These are phyloP conservation scores for Stagonosporopsis tanaceti DNA, from an alignment of 2,329 filamentous ascomycete genomes.

Conservation along the genomic window DNA sequence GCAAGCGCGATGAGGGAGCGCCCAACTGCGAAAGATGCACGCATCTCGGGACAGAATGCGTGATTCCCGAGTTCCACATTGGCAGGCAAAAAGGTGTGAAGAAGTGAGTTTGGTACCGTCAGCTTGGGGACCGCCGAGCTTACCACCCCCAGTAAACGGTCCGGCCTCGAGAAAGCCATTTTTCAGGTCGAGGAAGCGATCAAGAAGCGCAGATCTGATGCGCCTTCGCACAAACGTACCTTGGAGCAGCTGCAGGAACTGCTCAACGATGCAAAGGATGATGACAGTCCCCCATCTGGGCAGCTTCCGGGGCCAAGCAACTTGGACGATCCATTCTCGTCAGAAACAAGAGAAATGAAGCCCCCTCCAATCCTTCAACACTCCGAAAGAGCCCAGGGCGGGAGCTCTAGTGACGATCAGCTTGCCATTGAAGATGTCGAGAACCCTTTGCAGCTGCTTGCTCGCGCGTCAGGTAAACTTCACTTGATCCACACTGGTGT, in stretches of 20 bases:
- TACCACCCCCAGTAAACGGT: slow-evolving; percentile 67
- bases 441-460: slow-evolving; percentile 76
- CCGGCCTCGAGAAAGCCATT: slow-evolving; percentile 76
- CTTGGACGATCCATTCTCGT: slow-evolving; percentile 15
- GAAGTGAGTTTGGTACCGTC: slow-evolving; percentile 61
- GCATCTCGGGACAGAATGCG: slow-evolving; percentile 66
- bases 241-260: slow-evolving; percentile 57
- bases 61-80: slow-evolving; percentile 73
- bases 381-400: slow-evolving; percentile 36
- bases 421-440: slow-evolving; percentile 73
- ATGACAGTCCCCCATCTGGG: slow-evolving; percentile 11
- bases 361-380: slow-evolving; percentile 23
- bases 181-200: slow-evolving; percentile 75
- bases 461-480: slow-evolving; percentile 64
- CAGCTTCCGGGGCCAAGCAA: not conserved
- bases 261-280: slow-evolving; percentile 57
- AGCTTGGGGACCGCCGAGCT: not conserved
- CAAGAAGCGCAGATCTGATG: slow-evolving; percentile 43
- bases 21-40: slow-evolving; percentile 68
- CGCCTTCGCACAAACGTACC: slow-evolving; percentile 31
- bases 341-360: slow-evolving; percentile 14
- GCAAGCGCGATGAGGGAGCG: slow-evolving; percentile 60
- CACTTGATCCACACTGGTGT: not conserved
- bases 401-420: slow-evolving; percentile 48
- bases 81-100: slow-evolving; percentile 79